Percentiles rank a stretch among this genome's conserved stretches.
Evolutionary conservation across 306 rosid species (phyloP).

Genomic region (Ziziphus jujuba): DNA sequence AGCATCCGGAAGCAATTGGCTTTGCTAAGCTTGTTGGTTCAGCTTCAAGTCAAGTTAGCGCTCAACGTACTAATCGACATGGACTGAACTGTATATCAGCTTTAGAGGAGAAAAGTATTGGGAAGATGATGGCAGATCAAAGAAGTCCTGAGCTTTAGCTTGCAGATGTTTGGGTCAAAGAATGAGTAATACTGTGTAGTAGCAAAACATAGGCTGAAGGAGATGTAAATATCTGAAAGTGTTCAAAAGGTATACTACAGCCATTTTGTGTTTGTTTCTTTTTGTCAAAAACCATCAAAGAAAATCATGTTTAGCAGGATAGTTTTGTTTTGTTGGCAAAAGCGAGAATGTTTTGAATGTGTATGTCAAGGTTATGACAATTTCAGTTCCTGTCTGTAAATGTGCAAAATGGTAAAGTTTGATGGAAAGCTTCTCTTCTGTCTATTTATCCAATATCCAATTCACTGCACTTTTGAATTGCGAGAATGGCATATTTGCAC

Average conservation of each 20-base stretch:
- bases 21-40: slow-evolving; percentile 12
- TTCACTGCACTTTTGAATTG: no score
- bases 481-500: no score
- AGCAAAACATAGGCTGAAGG: background rate
- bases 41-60: background rate
- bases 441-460: no score
- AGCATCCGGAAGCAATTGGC: slow-evolving; percentile 1
- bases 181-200: background rate
- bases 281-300: background rate
- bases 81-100: slow-evolving; percentile 7
- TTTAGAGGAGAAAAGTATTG: slow-evolving; percentile 2
- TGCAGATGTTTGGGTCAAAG: slow-evolving; percentile 7
- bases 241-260: background rate
- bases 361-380: no score
- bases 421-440: no score
- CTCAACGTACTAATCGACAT: slow-evolving; percentile 10
- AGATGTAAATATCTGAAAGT: background rate
- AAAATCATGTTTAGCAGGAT: background rate
- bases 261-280: background rate
- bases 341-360: background rate
- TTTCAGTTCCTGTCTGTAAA: no score
- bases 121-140: background rate
- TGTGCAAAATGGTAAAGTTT: no score
- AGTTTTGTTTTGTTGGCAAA: no score
- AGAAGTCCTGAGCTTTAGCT: slow-evolving; percentile 9